A percentile compares a stretch with the other conserved stretches of the same genome.
Evolutionary conservation across 345 rosid genomes (phyloP).

Genomic region (Boechera retrofracta): DNA sequence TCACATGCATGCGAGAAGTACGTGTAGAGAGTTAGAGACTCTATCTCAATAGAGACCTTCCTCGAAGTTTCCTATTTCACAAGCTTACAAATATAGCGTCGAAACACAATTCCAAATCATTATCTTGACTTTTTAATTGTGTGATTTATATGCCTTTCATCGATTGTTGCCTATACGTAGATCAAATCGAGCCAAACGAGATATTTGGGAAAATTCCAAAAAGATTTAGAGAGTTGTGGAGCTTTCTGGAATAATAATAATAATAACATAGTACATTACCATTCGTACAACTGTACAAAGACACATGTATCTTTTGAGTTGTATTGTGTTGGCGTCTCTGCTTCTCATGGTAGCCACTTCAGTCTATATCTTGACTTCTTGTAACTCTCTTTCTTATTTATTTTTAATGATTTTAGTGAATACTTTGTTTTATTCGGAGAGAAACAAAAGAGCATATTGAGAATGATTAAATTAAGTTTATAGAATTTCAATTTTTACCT

Average conservation of each 20-base stretch:
- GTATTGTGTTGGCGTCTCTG: constrained; percentile 29
- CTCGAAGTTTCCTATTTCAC: constrained; percentile 16
- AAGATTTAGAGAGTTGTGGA: constrained; percentile 21
- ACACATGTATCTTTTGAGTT: constrained; percentile 39
- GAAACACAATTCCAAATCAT: constrained; percentile 5
- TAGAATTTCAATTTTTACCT: too few species aligned
- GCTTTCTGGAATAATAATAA: constrained; percentile 34
- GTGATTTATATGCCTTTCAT: constrained; percentile 9
- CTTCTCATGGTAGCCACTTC: constrained; percentile 19
- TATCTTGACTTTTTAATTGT: constrained; percentile 11
- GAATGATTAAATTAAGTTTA: not conserved
- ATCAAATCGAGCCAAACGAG: constrained; percentile 18
- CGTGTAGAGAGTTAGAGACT: not conserved
- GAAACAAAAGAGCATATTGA: not conserved
- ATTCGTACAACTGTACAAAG: constrained; percentile 24
- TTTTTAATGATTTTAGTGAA: not conserved
- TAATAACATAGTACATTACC: constrained; percentile 26
- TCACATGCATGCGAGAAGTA: constrained; percentile 26
- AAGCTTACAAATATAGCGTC: constrained; percentile 8
- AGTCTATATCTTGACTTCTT: constrained; percentile 26
- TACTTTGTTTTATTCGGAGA: constrained; percentile 5
- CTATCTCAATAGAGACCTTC: constrained; percentile 12
- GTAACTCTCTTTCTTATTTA: not conserved
- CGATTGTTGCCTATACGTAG: not conserved
- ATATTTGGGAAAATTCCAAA: not conserved